Percentiles rank a stretch among this genome's conserved stretches.
Conservation (phyloP, 1,284 basidiomycete genomes). For the Moesziomyces globuligerus region DNA sequence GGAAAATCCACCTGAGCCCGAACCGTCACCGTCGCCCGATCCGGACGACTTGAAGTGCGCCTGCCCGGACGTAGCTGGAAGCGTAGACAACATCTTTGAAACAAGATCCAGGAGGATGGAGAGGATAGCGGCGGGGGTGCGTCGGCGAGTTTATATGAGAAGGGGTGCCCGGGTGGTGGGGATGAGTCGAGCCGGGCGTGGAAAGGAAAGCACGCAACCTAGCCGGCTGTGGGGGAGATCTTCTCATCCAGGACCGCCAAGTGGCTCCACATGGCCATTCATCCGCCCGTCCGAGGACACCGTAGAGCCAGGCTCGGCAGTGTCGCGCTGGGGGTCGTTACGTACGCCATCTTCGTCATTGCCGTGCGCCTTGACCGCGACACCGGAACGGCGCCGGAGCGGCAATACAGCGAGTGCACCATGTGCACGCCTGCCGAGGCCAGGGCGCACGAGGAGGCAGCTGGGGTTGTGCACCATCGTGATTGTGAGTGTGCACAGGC, state of each 20-base stretch:
- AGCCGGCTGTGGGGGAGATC: too few species aligned
- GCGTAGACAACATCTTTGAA: conserved; percentile 33
- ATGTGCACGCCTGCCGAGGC: neutral
- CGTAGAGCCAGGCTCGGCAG: too few species aligned
- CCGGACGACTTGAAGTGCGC: conserved; percentile 15
- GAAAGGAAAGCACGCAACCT: conserved; percentile 3
- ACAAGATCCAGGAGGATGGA: neutral
- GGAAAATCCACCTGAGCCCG: conserved; percentile 36
- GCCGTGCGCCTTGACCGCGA: too few species aligned
- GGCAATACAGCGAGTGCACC: neutral
- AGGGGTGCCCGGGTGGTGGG: neutral
- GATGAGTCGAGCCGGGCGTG: too few species aligned
- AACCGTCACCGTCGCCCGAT: conserved; percentile 16
- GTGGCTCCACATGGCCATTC: too few species aligned
- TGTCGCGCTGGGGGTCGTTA: neutral
- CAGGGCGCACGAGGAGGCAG: too few species aligned
- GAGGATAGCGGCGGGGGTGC: neutral
- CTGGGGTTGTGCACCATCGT: conserved; percentile 2
- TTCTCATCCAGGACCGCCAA: too few species aligned
- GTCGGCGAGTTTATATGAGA: neutral
- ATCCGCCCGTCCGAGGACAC: too few species aligned
- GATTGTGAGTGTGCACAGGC: conserved; percentile 7
- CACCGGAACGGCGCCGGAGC: too few species aligned
- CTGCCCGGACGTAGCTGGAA: conserved; percentile 11
- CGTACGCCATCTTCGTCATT: too few species aligned